phyloP scores from a whole-genome alignment of 805 yeast species.

The Wickerhamomyces rabaulensis region DNA sequence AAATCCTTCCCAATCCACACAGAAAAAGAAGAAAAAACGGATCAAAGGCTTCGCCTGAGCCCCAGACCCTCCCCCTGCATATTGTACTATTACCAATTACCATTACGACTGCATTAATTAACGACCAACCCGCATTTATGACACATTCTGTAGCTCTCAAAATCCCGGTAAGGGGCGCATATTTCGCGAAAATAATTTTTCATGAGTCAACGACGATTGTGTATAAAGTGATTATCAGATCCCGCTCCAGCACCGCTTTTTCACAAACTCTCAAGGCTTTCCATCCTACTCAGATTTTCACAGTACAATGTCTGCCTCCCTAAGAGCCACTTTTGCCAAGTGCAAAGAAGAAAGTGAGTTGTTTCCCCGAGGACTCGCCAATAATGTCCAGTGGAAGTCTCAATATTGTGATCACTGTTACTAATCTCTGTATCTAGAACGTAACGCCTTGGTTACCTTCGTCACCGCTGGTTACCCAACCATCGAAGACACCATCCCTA shows the following conservation, averaged over 20 bases:
- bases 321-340: constrained; percentile 54
- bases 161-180: neutral
- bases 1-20: neutral
- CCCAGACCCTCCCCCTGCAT: neutral
- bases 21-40: constrained; percentile 12
- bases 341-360: constrained; percentile 44
- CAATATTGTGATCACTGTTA: neutral
- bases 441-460: constrained; percentile 87
- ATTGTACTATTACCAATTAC: neutral
- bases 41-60: constrained; percentile 19
- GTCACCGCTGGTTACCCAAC: constrained; percentile 94
- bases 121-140: neutral
- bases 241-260: neutral
- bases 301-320: constrained; percentile 26
- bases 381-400: too few relatives aligned
- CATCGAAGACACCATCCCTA: constrained; percentile 80
- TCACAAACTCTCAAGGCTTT: neutral
- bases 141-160: neutral
- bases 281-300: neutral
- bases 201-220: constrained; percentile 28
- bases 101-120: neutral
- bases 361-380: neutral
- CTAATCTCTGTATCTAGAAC: constrained; percentile 29
- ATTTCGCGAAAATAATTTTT: neutral
- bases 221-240: constrained; percentile 2